Percentiles rank a stretch among this genome's conserved stretches.
phyloP scores from a whole-genome alignment of 225 moss, liverwort and hornwort genomes.

The Marchantia paleacea region DNA sequence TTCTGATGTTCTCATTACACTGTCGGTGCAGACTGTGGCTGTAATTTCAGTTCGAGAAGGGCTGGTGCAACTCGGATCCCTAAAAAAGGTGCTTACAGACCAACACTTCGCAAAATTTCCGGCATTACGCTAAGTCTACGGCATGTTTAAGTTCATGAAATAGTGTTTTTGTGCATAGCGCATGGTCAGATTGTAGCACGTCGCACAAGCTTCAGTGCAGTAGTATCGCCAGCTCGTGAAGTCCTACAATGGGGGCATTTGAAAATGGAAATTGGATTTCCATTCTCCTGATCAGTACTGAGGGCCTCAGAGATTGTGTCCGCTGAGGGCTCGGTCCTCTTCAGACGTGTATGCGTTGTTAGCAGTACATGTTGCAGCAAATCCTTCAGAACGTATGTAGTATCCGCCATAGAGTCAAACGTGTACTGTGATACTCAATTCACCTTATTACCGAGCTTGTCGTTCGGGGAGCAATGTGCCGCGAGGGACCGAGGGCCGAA shows the following conservation, averaged over 20 bases:
- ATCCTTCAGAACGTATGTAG: too few relatives aligned
- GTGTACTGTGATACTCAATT: not conserved
- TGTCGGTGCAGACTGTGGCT: slow-evolving; percentile 39
- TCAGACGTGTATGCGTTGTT: not conserved
- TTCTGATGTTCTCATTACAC: not conserved
- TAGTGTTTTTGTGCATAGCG: not conserved
- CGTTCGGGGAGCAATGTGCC: not conserved
- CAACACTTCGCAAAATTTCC: not conserved
- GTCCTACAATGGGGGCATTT: not conserved
- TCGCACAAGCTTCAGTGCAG: not conserved
- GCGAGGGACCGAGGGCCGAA: not conserved
- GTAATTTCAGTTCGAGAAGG: slow-evolving; percentile 54
- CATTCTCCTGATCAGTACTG: not conserved
- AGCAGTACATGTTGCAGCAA: not conserved
- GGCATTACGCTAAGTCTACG: not conserved
- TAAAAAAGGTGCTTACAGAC: slow-evolving; percentile 33
- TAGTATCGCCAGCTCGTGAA: not conserved
- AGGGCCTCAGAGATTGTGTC: not conserved
- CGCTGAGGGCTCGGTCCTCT: not conserved
- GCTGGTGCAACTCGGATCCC: slow-evolving; percentile 47
- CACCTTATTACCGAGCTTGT: not conserved
- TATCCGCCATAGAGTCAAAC: slow-evolving; percentile 1
- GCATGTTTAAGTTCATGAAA: not conserved
- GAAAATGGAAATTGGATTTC: not conserved
- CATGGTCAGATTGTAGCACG: not conserved